Evolutionary conservation across 441 rosid genomes (phyloP).

Genomic region (Macaranga tanarius): DNA sequence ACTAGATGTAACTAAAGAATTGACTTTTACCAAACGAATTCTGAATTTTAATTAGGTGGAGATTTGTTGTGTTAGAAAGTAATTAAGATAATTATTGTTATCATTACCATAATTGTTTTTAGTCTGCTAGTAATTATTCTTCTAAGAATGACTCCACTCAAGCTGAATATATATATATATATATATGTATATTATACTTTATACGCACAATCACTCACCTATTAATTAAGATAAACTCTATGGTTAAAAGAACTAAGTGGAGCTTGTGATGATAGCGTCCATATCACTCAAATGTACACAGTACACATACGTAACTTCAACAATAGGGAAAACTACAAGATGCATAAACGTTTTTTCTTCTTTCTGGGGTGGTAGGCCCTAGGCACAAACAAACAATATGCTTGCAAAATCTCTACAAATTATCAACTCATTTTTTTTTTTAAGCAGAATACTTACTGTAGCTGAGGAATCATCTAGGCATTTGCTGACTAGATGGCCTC

Average conservation of each 20-base stretch:
- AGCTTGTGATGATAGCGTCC: neutral
- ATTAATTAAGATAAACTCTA: neutral
- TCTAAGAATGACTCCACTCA: neutral
- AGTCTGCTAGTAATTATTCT: conserved; percentile 3
- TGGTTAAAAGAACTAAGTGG: neutral
- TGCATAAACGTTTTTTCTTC: neutral
- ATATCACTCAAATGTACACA: neutral
- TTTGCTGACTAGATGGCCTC: too few species aligned
- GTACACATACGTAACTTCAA: neutral
- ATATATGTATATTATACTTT: neutral
- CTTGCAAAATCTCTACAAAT: neutral
- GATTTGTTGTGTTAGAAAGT: neutral
- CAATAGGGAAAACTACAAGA: neutral
- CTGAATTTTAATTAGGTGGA: neutral
- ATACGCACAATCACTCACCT: neutral
- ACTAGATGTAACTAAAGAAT: too few species aligned
- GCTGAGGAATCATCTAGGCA: too few species aligned
- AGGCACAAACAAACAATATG: neutral
- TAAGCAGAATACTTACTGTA: too few species aligned
- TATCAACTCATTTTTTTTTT: too few species aligned
- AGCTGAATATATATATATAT: too few species aligned
- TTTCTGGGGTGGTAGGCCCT: neutral
- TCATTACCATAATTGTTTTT: neutral
- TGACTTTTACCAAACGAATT: neutral
- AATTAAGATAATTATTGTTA: neutral